Percentiles rank a stretch among this genome's conserved stretches.
These are phyloP conservation scores for Meredithiella fracta DNA, from an alignment of 2,329 filamentous ascomycete genomes.

Conservation along the genomic window DNA sequence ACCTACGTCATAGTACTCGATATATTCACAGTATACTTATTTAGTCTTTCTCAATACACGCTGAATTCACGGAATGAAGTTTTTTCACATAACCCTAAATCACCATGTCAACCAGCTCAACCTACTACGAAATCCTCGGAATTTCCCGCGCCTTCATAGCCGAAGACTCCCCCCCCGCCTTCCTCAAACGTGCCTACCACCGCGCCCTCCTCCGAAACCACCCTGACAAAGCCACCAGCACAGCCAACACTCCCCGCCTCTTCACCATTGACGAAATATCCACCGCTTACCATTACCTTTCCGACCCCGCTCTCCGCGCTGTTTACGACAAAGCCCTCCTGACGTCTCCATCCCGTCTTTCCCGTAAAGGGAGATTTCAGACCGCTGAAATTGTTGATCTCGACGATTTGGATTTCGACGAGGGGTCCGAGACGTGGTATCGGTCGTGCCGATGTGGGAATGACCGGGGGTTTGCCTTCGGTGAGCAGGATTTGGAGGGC, in stretches of 20 bases:
- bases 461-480: conserved; percentile 40
- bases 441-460: conserved; percentile 48
- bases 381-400: conserved; percentile 49
- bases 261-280: conserved; percentile 50
- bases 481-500: conserved; percentile 42
- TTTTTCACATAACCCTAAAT: background rate
- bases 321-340: conserved; percentile 38
- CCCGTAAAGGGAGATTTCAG: conserved; percentile 30
- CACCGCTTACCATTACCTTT: conserved; percentile 40
- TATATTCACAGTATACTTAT: no score
- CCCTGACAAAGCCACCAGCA: conserved; percentile 35
- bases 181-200: conserved; percentile 45
- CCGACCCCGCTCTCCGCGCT: conserved; percentile 29
- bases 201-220: conserved; percentile 48
- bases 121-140: conserved; percentile 45
- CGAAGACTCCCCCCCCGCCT: conserved; percentile 28
- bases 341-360: conserved; percentile 17
- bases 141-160: conserved; percentile 34
- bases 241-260: conserved; percentile 7
- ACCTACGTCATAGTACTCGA: no score
- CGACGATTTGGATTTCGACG: conserved; percentile 44
- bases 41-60: no score
- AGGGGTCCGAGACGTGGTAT: conserved; percentile 33
- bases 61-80: background rate
- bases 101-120: conserved; percentile 21